phyloP scores from a whole-genome alignment of 192 early-diverging fungal species.

The Coemansia sp. region DNA sequence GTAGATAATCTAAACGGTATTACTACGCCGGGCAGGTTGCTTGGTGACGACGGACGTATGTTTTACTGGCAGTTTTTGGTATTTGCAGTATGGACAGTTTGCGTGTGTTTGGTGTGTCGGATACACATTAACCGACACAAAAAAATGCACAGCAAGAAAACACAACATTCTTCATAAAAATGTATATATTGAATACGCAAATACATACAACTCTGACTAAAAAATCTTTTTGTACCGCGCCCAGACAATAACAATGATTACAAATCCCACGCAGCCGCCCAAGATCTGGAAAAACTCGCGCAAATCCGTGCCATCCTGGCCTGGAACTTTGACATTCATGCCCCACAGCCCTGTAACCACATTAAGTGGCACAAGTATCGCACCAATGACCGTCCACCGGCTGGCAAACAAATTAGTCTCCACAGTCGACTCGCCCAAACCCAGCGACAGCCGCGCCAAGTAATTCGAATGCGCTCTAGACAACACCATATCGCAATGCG shows the following conservation, averaged over 20 bases:
- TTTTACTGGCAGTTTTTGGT: constrained; percentile 17
- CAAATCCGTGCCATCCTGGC: constrained; percentile 26
- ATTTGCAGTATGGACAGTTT: constrained; percentile 1
- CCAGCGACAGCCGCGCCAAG: constrained; percentile 66
- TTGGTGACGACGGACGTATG: constrained; percentile 1
- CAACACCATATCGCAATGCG: constrained; percentile 71
- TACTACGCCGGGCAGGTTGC: constrained; percentile 13
- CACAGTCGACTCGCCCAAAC: constrained; percentile 67
- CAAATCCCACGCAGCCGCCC: constrained; percentile 29
- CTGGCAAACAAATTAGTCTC: constrained; percentile 81
- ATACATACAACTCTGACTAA: background rate
- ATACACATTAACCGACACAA: background rate
- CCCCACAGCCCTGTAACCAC: constrained; percentile 77
- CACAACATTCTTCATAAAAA: background rate
- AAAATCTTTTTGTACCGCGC: constrained; percentile 42
- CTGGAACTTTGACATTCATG: constrained; percentile 56
- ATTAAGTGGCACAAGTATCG: constrained; percentile 87
- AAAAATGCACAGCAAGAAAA: background rate
- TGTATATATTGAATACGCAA: background rate
- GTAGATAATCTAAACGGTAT: constrained; percentile 35
- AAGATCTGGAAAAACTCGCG: constrained; percentile 36
- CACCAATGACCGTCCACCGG: constrained; percentile 80
- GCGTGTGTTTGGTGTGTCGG: background rate
- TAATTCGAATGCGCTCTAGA: constrained; percentile 73
- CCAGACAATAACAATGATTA: constrained; percentile 35